Base-by-base conservation (phyloP, 208 protist genomes). In the Trypanosomatidae sp. region DNA sequence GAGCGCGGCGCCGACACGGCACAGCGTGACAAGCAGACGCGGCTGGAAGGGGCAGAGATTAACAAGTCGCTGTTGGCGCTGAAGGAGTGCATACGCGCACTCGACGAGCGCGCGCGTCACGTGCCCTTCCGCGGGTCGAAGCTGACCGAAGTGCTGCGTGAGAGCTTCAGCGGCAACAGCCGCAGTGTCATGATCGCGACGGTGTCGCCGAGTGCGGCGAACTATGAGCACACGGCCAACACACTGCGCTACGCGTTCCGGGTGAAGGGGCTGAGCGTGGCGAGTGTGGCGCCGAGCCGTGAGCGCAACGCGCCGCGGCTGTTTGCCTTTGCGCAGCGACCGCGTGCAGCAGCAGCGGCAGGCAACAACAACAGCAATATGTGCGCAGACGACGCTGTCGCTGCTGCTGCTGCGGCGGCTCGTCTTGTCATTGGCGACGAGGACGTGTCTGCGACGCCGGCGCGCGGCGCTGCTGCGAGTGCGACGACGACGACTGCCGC, bases 1-100 rank as follows among this genome's bases (percentile, higher is more conserved):
- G 97, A 99, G 66, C 57, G 97, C 33, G 92, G 77, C 2, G 83
- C 81, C 0, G 96, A 99, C 59, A 97, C 95, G 0, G 58, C 53
- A 4, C 53, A 86, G 26, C 75, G 66, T 18, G 88, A 97, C 59
- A 61, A 73, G 22, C 73, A 92, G 38, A 98, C 92, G 24, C 78
- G 92, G 15, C 81, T 97, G 63, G 94, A 97, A 63, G 94, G 94
- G 1, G 93, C 97, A n/a, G 94, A 99, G 46, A 99, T 99, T 60
- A 99, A 99, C 68, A 99, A 99, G 65, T 97, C 87, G 10, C 73
- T 99, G 23, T 74, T 99, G 11, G 96, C 97, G 0, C 73, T 99
- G 10, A 98, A 98, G 58, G 97, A 99, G 64, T 99, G 96, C 68
- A 99, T 99, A 43, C 76, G 96, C 13, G 87, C 97, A 5, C 66